phyloP scores from a whole-genome alignment of 441 rosid species.

The Croton setiger region DNA sequence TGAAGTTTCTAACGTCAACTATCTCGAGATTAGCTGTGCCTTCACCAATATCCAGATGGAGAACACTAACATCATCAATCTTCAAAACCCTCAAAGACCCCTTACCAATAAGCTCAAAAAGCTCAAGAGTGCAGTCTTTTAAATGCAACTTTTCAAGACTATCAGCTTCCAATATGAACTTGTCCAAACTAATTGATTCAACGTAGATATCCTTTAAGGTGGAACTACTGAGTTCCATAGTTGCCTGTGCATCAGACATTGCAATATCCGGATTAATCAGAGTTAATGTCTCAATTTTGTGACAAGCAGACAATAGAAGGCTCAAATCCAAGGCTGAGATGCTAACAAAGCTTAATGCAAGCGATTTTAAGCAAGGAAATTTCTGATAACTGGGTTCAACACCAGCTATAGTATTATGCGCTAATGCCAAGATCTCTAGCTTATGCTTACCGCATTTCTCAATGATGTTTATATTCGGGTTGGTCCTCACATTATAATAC shows the following conservation, averaged over 20 bases:
- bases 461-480: conserved; percentile 57
- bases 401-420: conserved; percentile 50
- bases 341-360: conserved; percentile 53
- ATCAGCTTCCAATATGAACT: conserved; percentile 70
- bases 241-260: conserved; percentile 65
- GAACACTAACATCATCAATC: conserved; percentile 56
- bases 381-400: conserved; percentile 66
- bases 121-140: conserved; percentile 63
- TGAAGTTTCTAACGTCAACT: conserved; percentile 67
- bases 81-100: conserved; percentile 66
- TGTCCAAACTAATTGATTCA: conserved; percentile 64
- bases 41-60: conserved; percentile 69
- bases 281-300: conserved; percentile 50
- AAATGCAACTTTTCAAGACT: conserved; percentile 57
- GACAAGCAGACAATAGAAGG: conserved; percentile 58
- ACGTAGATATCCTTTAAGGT: conserved; percentile 56
- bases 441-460: conserved; percentile 70
- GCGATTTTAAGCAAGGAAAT: conserved; percentile 68
- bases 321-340: conserved; percentile 70
- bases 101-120: conserved; percentile 71
- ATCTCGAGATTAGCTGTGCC: conserved; percentile 56
- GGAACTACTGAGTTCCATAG: conserved; percentile 54
- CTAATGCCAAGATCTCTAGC: conserved; percentile 50
- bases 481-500: conserved; percentile 50
- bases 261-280: conserved; percentile 48